Conservation (phyloP, 768 basidiomycete genomes). For the Epithele typhae region DNA sequence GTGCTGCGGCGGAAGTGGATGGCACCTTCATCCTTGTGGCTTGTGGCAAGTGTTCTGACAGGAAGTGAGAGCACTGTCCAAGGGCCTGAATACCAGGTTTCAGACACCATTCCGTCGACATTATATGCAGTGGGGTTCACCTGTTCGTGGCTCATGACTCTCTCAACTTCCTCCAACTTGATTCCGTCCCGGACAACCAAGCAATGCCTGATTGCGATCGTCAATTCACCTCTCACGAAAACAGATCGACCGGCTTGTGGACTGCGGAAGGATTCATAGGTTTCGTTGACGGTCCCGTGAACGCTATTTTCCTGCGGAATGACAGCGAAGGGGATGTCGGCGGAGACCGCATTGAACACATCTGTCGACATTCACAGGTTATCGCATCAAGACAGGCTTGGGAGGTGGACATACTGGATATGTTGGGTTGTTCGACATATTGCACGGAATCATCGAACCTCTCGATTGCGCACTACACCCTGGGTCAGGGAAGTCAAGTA, state of each 20-base stretch:
- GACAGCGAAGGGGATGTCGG: conserved; percentile 48
- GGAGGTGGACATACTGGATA: conserved; percentile 24
- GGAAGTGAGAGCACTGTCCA: conserved; percentile 71
- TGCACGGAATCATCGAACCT: conserved; percentile 40
- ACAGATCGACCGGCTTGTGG: conserved; percentile 33
- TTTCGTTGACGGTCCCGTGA: conserved; percentile 70
- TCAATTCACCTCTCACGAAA: conserved; percentile 58
- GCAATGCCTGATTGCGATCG: conserved; percentile 63
- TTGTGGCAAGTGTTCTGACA: conserved; percentile 47
- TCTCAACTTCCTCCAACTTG: conserved; percentile 47
- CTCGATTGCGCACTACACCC: conserved; percentile 41
- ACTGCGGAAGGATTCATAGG: conserved; percentile 60
- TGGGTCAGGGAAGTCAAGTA: too few relatives aligned
- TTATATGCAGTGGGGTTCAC: conserved; percentile 28
- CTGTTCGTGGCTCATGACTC: conserved; percentile 77
- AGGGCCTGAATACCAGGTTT: too few relatives aligned
- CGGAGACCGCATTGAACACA: conserved; percentile 50
- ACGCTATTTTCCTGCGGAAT: conserved; percentile 80
- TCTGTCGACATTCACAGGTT: too few relatives aligned
- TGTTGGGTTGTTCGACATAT: conserved; percentile 39
- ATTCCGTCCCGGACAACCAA: conserved; percentile 60
- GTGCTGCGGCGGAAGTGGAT: conserved; percentile 73
- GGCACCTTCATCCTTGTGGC: conserved; percentile 51
- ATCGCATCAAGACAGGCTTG: neutral
- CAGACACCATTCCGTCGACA: too few relatives aligned